Conservation (phyloP, 768 basidiomycete species). For the Trametes cinnabarina region DNA sequence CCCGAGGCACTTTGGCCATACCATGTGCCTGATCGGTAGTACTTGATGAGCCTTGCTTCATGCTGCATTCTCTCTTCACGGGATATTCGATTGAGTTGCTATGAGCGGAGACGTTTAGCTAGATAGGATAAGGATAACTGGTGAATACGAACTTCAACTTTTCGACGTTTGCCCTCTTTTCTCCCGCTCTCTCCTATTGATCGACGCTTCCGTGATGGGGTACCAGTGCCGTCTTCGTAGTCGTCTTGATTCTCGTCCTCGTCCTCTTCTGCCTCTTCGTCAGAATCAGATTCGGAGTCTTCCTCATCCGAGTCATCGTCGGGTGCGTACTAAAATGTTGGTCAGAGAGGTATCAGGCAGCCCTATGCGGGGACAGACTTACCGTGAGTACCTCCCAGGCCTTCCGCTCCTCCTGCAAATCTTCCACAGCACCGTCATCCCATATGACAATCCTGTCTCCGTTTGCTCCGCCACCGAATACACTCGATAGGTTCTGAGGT, state of each 20-base stretch:
- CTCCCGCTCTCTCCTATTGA: constrained; percentile 39
- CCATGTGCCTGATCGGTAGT: constrained; percentile 84
- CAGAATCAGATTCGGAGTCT: constrained; percentile 45
- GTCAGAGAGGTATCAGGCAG: not conserved
- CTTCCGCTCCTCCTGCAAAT: constrained; percentile 65
- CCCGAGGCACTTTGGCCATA: constrained; percentile 88
- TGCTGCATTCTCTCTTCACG: constrained; percentile 69
- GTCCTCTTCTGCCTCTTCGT: constrained; percentile 41
- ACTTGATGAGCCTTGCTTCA: constrained; percentile 65
- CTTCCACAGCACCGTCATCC: constrained; percentile 84
- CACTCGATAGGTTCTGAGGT: constrained; percentile 83
- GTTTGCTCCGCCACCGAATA: constrained; percentile 71
- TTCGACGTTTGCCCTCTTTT: constrained; percentile 55
- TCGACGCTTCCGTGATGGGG: constrained; percentile 49
- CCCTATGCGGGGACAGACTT: constrained; percentile 22
- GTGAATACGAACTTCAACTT: constrained; percentile 53
- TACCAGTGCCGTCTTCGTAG: constrained; percentile 42
- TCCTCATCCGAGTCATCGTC: constrained; percentile 70
- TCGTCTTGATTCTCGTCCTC: constrained; percentile 44
- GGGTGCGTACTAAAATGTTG: constrained; percentile 66
- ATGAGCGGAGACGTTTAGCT: too few relatives aligned
- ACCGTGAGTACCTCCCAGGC: constrained; percentile 88
- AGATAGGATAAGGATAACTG: too few relatives aligned
- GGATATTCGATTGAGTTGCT: constrained; percentile 59
- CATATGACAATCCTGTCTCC: constrained; percentile 81